phyloP scores from a whole-genome alignment of 202 grass and related monocot genomes.

The Schoenoplectus tabernaemontani region DNA sequence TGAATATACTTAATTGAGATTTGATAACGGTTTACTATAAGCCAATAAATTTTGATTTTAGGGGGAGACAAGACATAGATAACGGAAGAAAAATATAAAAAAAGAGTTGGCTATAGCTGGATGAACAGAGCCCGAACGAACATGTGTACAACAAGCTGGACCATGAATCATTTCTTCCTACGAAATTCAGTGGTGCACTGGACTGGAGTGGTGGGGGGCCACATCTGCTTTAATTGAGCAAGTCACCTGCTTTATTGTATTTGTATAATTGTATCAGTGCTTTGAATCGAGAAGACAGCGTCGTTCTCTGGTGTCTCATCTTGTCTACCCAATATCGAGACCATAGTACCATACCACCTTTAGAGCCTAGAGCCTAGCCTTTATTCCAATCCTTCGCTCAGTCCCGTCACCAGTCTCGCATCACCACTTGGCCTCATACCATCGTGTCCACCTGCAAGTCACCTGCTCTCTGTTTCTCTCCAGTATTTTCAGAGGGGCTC shows the following conservation, averaged over 20 bases:
- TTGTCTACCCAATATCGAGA: conserved; percentile 20
- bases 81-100: no score
- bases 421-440: no score
- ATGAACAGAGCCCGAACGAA: neutral
- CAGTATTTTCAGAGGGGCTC: no score
- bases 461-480: no score
- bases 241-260: neutral
- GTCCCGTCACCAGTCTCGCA: neutral
- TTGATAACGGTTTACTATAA: no score
- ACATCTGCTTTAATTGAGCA: conserved; percentile 6
- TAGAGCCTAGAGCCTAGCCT: neutral
- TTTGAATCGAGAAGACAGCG: conserved; percentile 20
- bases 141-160: neutral
- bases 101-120: no score
- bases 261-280: neutral
- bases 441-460: no score
- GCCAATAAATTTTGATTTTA: no score
- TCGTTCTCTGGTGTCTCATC: neutral
- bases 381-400: neutral
- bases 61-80: no score
- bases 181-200: neutral
- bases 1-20: no score
- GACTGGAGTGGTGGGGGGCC: neutral
- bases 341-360: conserved; percentile 14
- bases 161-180: neutral